Evolutionary conservation across 257 asterid genomes (phyloP), one percentile per base, ranked within the genome.

Genomic region (Leonotis leonurus): DNA sequence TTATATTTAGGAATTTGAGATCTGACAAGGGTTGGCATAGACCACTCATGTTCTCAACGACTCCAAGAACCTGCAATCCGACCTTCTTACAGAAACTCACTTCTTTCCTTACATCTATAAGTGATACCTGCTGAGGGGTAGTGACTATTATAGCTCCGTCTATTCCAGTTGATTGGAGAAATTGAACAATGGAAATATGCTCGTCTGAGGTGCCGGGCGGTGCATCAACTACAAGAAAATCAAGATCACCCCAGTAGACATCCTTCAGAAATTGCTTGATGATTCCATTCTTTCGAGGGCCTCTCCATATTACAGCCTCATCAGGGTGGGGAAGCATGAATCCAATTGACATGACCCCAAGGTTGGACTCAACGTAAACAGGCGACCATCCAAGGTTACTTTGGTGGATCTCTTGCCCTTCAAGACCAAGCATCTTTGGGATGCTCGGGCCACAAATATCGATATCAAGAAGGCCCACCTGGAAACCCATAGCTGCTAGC

Each of bases 141-240:
- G 99, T 92, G 8, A 92, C 97, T 53, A 89, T 77, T 18, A 92
- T 71, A 6, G 97, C 96, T 1, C 97, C 97, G 20, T 92, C 95
- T 63, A 87, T 82, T 65, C 96, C 95, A 0, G 88, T 85, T 35
- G 82, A 78, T 75, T 89, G 88, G 29, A 92, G 91, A 67, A 80
- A 81, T n/a, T 89, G 96, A 39, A 89, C 99, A 0, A 89, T 82
- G 1, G 96, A 83, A 37, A 92, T 92, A 51, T 89, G 96, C 78
- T 89, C 95, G 18, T 92, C 97, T 3, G 99, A 92, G 50, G 97
- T 92, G 21, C 99, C 99, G 10, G 97, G 97, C 7, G 97, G 95
- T 14, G 99, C 95, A 73, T 92, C 99, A 18, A 92, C 95, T 45
- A 86, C 71, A 5, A 92, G 88, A 70, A 89, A 92, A 75, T 92